Evolutionary conservation across 371 early-diverging fungal species (phyloP), one percentile per base, ranked within the genome.

Genomic region (Haplosporangium sp.): DNA sequence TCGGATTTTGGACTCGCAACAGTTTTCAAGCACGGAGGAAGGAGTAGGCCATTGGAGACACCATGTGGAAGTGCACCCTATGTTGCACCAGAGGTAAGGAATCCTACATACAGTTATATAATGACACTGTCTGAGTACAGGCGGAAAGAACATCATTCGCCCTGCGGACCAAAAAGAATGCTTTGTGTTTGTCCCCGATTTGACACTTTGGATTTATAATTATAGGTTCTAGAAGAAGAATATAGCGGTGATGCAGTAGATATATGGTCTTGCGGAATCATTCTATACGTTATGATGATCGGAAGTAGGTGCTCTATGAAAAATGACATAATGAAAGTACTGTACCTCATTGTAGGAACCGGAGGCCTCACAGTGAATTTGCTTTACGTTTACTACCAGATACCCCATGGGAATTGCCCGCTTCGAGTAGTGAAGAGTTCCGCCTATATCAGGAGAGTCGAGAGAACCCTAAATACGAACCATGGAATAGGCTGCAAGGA

Each of bases 1-100:
- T 94, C 94, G 3, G 98, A 98, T 81, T 97, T 97, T 87, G 98
- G 98, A 9, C 91, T 98, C 61, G 94, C 95, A 18, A 97, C 95
- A 73, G 87, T 90, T 59, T 92, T 87, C 70, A 74, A 63, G 21
- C 67, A 88, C 46, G 73, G 63, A 29, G 77, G 80, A 50, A 58
- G 64, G 55, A 81, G 66, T 55, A 83, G 88, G 40, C 81, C 92
- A 42, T 81, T 94, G 74, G 80, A 84, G 21, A 92, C 95, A 1
- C 87, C 88, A 42, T 95, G 95, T 65, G 95, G 95, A 10, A 90
- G 91, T 63, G 95, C 95, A 5, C 94, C 94, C 73, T 95, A 95
- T 75, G 95, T 95, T 5, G 93, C 95, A 2, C 95, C 95, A 12
- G 95, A 95, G 83, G 88, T 95, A 59, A 21, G 86, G 90, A 37